Percentiles rank a stretch among this genome's conserved stretches.
Evolutionary conservation across 495 filamentous ascomycete species (phyloP).

Genomic region (Aspergillus nanangensis): DNA sequence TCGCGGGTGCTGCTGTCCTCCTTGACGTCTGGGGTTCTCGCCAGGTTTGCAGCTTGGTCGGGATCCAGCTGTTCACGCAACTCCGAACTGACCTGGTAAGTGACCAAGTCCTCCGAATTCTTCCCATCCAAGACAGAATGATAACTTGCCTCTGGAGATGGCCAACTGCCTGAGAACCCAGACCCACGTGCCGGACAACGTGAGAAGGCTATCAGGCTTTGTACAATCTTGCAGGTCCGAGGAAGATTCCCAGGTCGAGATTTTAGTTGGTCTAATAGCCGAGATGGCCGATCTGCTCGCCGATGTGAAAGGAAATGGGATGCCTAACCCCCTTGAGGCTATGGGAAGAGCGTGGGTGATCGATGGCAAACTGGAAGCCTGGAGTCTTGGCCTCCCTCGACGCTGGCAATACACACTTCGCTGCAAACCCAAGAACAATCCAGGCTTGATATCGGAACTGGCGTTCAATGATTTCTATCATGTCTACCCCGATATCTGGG

Average conservation of each 20-base stretch:
- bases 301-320: constrained; percentile 1
- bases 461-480: constrained; percentile 7
- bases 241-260: constrained; percentile 1
- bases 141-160: neutral
- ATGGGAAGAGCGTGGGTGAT: neutral
- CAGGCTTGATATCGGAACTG: neutral
- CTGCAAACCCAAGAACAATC: no score
- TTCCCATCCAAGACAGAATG: neutral
- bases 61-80: constrained; percentile 7
- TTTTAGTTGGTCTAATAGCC: constrained; percentile 2
- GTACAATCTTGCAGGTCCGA: constrained; percentile 1
- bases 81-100: constrained; percentile 5
- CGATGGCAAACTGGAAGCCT: neutral
- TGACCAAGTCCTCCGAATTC: neutral
- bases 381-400: neutral
- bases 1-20: constrained; percentile 1
- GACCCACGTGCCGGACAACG: constrained; percentile 1
- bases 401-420: constrained; percentile 4
- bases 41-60: neutral
- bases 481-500: constrained; percentile 6
- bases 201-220: neutral
- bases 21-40: constrained; percentile 1
- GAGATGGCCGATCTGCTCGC: constrained; percentile 6
- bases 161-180: constrained; percentile 5
- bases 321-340: constrained; percentile 1